A percentile compares a stretch with the other conserved stretches of the same genome.
Evolutionary conservation across 2,329 filamentous ascomycete species (phyloP).

Genomic region (Rhinocladiella similis): DNA sequence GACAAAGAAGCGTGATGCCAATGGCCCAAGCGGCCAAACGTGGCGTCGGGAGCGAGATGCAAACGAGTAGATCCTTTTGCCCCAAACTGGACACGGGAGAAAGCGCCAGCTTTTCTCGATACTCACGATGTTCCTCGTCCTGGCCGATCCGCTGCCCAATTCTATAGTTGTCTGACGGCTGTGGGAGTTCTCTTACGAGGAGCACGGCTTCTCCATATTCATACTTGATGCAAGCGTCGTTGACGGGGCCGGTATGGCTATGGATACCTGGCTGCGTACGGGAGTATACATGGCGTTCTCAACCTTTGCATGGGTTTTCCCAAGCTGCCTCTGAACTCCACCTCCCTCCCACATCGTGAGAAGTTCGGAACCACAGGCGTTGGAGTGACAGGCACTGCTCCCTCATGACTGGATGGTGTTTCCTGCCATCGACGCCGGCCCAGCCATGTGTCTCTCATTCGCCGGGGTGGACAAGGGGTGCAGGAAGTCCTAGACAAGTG

Average conservation of each 20-base stretch:
- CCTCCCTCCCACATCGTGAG: background rate
- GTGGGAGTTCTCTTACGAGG: too few relatives aligned
- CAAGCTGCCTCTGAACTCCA: background rate
- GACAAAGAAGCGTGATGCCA: background rate
- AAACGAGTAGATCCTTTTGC: background rate
- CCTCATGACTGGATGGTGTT: background rate
- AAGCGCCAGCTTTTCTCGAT: background rate
- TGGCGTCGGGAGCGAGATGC: background rate
- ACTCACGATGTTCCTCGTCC: constrained; percentile 4
- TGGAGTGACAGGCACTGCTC: background rate
- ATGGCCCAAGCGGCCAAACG: background rate
- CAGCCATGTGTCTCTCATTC: background rate
- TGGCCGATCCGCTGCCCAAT: constrained; percentile 14
- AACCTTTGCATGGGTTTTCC: background rate
- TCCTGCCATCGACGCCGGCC: background rate
- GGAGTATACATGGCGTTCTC: too few relatives aligned
- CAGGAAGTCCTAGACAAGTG: background rate
- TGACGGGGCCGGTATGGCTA: too few relatives aligned
- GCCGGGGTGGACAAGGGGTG: background rate
- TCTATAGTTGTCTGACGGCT: background rate
- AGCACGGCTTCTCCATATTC: too few relatives aligned
- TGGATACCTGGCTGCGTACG: too few relatives aligned
- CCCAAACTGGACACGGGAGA: background rate
- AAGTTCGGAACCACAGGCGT: constrained; percentile 1
- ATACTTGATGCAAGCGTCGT: too few relatives aligned